Evolutionary conservation across 768 basidiomycete genomes (phyloP).

Genomic region (Botryobasidium botryosum): DNA sequence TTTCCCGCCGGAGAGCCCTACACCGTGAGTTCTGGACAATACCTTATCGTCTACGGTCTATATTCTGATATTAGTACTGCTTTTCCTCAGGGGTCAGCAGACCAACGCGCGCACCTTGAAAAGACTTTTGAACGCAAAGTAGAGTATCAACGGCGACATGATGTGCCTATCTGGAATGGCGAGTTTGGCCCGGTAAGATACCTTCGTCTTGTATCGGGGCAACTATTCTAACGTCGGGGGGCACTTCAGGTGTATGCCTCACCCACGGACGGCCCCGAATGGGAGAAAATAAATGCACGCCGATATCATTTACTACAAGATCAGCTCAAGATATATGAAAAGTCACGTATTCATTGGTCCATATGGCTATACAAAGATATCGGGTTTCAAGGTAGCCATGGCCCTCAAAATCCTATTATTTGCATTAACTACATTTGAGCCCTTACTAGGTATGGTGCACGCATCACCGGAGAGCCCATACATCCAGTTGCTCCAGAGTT

Average conservation of each 20-base stretch:
- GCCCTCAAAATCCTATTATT: background rate
- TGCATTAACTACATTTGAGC: background rate
- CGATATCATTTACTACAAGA: constrained; percentile 53
- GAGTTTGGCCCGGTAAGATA: background rate
- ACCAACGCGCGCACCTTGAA: background rate
- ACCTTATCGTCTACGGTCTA: background rate
- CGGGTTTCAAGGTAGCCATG: constrained; percentile 23
- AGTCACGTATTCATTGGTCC: constrained; percentile 40
- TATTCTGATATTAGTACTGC: background rate
- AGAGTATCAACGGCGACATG: constrained; percentile 18
- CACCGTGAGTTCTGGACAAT: constrained; percentile 6
- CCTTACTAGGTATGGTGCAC: constrained; percentile 23
- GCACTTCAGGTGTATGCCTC: constrained; percentile 38
- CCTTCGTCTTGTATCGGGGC: background rate
- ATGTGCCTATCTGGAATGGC: constrained; percentile 16
- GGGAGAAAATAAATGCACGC: constrained; percentile 45
- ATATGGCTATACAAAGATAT: constrained; percentile 84
- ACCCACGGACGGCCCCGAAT: constrained; percentile 37
- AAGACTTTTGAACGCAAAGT: constrained; percentile 19
- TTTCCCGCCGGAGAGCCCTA: constrained; percentile 18
- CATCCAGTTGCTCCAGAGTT: constrained; percentile 24
- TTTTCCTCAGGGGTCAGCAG: background rate
- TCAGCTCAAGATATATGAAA: constrained; percentile 54
- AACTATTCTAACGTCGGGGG: background rate
- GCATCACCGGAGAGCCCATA: constrained; percentile 24